phyloP scores from a whole-genome alignment of 2,329 filamentous ascomycete genomes.

The Neurospora crassa region DNA sequence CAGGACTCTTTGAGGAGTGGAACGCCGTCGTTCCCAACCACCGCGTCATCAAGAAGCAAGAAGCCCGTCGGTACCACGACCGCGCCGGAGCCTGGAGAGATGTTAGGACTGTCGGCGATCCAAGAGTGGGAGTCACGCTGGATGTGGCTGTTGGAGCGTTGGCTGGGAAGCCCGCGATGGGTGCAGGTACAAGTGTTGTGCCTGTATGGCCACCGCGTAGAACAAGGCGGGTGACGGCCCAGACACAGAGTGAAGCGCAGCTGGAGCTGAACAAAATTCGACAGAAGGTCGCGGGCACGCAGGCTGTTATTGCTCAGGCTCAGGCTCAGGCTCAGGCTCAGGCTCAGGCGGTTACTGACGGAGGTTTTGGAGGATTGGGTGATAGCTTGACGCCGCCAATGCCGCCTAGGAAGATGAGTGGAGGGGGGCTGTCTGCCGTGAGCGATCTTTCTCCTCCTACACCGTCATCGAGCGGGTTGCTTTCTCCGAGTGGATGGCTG shows the following conservation, averaged over 20 bases:
- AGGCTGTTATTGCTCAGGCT: conserved; percentile 21
- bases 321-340: conserved; percentile 5
- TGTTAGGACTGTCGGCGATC: conserved; percentile 26
- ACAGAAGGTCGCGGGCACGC: conserved; percentile 17
- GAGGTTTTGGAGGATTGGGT: background rate
- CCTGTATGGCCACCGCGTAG: conserved; percentile 17
- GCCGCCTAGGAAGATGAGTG: conserved; percentile 25
- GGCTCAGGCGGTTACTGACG: background rate
- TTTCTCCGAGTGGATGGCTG: background rate
- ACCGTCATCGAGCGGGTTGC: background rate
- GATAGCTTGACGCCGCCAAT: conserved; percentile 14
- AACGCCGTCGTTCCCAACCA: conserved; percentile 25
- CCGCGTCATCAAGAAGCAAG: conserved; percentile 30
- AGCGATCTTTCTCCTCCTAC: background rate
- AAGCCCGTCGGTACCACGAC: conserved; percentile 32
- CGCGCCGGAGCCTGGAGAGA: conserved; percentile 36
- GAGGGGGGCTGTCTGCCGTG: conserved; percentile 17
- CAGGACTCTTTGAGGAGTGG: conserved; percentile 9
- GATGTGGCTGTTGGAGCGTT: conserved; percentile 29
- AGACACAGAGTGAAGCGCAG: conserved; percentile 29
- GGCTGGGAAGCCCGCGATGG: background rate
- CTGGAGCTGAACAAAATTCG: conserved; percentile 33
- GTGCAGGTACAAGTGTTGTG: conserved; percentile 6
- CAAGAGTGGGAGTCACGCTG: conserved; percentile 31
- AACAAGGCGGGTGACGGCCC: conserved; percentile 20